Conservation (phyloP, 257 asterid species). For the Ophiorrhiza pumila region DNA sequence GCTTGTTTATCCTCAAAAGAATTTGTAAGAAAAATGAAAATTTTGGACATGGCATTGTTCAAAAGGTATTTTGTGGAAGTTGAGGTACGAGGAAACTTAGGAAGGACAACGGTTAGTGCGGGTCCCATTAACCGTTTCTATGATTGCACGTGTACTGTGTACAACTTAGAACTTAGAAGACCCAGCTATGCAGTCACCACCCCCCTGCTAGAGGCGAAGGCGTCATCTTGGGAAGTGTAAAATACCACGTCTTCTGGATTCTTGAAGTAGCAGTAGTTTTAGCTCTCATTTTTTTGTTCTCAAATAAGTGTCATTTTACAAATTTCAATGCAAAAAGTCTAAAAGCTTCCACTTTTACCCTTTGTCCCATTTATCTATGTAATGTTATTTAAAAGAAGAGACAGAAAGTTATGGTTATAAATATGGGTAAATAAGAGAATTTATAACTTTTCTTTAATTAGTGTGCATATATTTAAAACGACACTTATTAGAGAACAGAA, state of each 20-base stretch:
- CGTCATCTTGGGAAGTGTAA: not conserved
- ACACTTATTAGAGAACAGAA: no score
- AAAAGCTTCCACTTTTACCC: no score
- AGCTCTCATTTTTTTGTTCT: no score
- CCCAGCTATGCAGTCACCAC: not conserved
- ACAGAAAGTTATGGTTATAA: no score
- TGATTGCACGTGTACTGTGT: not conserved
- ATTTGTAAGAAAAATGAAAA: slow-evolving; percentile 12
- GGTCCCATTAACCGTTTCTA: slow-evolving; percentile 24
- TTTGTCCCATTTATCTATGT: no score
- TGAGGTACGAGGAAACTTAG: slow-evolving; percentile 22
- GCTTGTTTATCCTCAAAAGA: slow-evolving; percentile 17
- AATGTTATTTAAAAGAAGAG: no score
- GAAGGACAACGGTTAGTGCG: slow-evolving; percentile 28
- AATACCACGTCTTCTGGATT: not conserved
- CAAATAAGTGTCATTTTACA: no score
- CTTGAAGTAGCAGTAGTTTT: not conserved
- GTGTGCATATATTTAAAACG: no score
- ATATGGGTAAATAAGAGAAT: no score
- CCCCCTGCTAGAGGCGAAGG: not conserved
- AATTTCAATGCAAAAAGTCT: no score
- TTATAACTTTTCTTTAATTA: no score
- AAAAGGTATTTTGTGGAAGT: not conserved
- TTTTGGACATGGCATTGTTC: slow-evolving; percentile 9
- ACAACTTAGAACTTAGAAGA: not conserved